Evolutionary conservation across 495 filamentous ascomycete genomes (phyloP).

Genomic region (Penicillium herquei): DNA sequence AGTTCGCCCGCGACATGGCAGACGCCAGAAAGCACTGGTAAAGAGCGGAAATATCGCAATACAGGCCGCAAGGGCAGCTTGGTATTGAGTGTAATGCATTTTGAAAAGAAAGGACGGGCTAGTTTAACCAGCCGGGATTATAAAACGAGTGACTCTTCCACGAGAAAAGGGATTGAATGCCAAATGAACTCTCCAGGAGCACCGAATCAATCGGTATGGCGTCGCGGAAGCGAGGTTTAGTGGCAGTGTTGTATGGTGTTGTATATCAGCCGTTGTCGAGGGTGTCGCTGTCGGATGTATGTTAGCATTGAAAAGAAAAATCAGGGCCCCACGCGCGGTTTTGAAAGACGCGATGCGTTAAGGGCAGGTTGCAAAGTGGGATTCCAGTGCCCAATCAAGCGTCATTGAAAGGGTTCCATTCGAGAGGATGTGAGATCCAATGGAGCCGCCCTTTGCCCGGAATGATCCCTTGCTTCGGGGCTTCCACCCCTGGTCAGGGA

Average conservation of each 20-base stretch:
- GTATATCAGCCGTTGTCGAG: background rate
- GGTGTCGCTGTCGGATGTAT: constrained; percentile 11
- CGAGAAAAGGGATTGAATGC: constrained; percentile 2
- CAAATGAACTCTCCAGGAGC: constrained; percentile 20
- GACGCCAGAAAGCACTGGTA: constrained; percentile 78
- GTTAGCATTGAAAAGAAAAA: constrained; percentile 13
- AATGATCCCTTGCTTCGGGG: constrained; percentile 26
- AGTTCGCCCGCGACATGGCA: constrained; percentile 69
- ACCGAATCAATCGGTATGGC: constrained; percentile 24
- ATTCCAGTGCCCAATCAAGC: constrained; percentile 16
- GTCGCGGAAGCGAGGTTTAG: constrained; percentile 5
- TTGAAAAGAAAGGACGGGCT: constrained; percentile 8
- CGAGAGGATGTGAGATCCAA: constrained; percentile 13
- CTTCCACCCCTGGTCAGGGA: constrained; percentile 8
- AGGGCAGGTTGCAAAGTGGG: constrained; percentile 10
- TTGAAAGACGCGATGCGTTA: constrained; percentile 1
- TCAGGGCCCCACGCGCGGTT: constrained; percentile 2
- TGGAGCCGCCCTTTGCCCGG: constrained; percentile 16
- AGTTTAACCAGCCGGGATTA: constrained; percentile 13
- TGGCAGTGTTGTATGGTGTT: background rate
- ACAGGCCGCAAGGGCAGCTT: constrained; percentile 25
- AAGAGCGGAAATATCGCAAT: constrained; percentile 34
- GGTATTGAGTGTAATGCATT: constrained; percentile 25
- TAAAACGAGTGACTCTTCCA: constrained; percentile 19
- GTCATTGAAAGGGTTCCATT: constrained; percentile 14